Evolutionary conservation across 2,329 filamentous ascomycete species (phyloP).

Genomic region (Keithomyces neogunnii): DNA sequence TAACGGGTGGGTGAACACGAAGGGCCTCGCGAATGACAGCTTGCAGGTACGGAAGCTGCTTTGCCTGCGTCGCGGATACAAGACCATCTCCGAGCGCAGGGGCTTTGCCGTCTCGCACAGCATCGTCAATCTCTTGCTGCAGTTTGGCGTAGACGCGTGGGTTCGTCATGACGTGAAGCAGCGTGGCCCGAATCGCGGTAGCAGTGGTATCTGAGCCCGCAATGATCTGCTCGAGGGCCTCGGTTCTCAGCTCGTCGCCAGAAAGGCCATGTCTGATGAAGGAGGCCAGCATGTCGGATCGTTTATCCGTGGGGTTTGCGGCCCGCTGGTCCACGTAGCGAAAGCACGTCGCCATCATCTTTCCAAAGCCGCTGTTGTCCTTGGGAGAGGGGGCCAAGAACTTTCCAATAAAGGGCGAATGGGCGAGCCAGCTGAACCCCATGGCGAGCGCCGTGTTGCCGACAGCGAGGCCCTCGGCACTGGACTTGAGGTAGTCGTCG

Average conservation of each 20-base stretch:
- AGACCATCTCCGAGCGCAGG: neutral
- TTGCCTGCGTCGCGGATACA: constrained; percentile 26
- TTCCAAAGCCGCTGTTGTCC: constrained; percentile 24
- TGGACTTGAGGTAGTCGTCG: constrained; percentile 27
- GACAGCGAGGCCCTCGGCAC: constrained; percentile 22
- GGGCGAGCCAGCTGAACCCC: constrained; percentile 19
- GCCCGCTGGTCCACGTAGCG: constrained; percentile 18
- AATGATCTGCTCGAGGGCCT: constrained; percentile 22
- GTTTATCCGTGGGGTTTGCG: constrained; percentile 14
- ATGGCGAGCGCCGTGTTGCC: constrained; percentile 18
- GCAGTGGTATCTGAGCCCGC: constrained; percentile 47
- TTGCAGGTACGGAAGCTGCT: constrained; percentile 30
- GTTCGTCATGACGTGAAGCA: constrained; percentile 43
- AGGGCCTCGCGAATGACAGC: constrained; percentile 38
- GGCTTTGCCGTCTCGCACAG: constrained; percentile 28
- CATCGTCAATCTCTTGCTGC: constrained; percentile 38
- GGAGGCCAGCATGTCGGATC: constrained; percentile 31
- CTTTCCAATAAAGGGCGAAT: constrained; percentile 18
- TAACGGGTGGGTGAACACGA: constrained; percentile 19
- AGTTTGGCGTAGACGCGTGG: constrained; percentile 38
- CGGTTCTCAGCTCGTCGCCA: constrained; percentile 23
- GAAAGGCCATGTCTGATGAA: constrained; percentile 30
- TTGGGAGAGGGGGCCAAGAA: constrained; percentile 18
- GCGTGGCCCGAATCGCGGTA: constrained; percentile 31
- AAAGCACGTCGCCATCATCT: constrained; percentile 23